Evolutionary conservation across 2,329 filamentous ascomycete genomes (phyloP), one percentile per base, ranked within the genome.

Genomic region (Didymella lethalis): DNA sequence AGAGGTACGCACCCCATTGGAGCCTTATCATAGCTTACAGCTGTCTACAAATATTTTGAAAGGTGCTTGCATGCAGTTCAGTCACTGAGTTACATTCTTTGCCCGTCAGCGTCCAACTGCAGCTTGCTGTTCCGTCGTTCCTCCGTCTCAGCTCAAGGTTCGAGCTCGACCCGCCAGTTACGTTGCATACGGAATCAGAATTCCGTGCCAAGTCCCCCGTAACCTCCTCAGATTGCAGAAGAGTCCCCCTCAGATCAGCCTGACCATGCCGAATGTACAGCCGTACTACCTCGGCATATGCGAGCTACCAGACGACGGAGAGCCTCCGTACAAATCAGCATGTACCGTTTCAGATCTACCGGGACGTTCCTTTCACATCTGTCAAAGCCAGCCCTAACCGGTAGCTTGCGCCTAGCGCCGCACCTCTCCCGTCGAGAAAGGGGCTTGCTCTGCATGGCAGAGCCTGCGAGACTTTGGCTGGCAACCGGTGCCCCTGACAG

Each of bases 381-480:
- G 50, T 57, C 52, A 59, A 25, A 51, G 45, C 44, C 45, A 64
- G 63, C 57, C 55, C 49, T 61, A 62, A 40, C 26, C 28, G 45
- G 57, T 51, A 50, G 46, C 36, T 28, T 25, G 26, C 5, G 28
- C 18, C 54, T 53, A 57, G 48, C 16, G 25, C 43, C n/a, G 44
- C 32, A 54, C 45, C 31, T 56, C 46, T 23, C 11, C 16, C 41
- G 57, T 60, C 48, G 46, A 53, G 40, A 18, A n/a, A n/a, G 32
- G 48, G 45, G 49, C 46, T 47, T 12, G 43, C 23, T 23, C 12
- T 26, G 57, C 62, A 64, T 58, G 59, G 57, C 54, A 49, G 14
- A 20, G 48, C 48, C 34, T 12, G 48, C 18, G 11, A 41, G 25
- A 57, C 20, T 14, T 28, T 16, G 32, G 31, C 25, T 49, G 20